Base-by-base conservation (phyloP, 1,284 basidiomycete species). In the Takashimella tepidaria region DNA sequence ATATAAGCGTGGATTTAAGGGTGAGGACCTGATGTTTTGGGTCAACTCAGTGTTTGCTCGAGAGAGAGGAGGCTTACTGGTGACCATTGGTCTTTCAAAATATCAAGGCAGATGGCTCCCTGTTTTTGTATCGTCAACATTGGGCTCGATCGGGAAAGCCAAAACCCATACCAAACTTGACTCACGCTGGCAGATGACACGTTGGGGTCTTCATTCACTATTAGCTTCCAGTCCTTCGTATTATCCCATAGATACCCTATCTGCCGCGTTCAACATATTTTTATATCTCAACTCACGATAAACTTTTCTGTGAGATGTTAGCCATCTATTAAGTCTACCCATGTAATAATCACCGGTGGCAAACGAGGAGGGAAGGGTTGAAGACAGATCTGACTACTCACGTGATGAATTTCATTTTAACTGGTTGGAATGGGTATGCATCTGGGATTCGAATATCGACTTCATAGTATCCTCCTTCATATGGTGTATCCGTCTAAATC, bases 391-490 rank as follows among this genome's bases (percentile, higher is more conserved):
- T 5, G 12, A 10, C 20, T n/a, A 75, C 77, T 57, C 47, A 79
- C 56, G 89, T 95, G 64, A 90, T 84, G 74, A 96, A 96, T 74
- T 92, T 92, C 92, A 98, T 98, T 80, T 98, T 97, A 58, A 96
- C 88, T 0, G 95, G 92, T 74, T 93, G 88, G 74, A 98, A 98
- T 4, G 95, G 95, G 72, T 98, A 98, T 47, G 86, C 83, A 49
- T 93, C 89, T 1, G 93, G 92, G 60, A 97, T 91, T n/a, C 86
- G 80, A 64, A 97, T 97, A 73, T 97, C 92, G 50, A 98, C 89
- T 77, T 96, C 86, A 70, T 92, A 98, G 43, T 82, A 82, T 19
- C 96, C 96, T 31, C 92, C 92, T 65, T 92, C 85, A 64, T 98
- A 98, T 0, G 95, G 91, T 3, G 93, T 98, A 49, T 84, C 92